These are phyloP conservation scores for Akanthomyces muscarius DNA, from an alignment of 2,329 filamentous ascomycete genomes.

Conservation along the genomic window DNA sequence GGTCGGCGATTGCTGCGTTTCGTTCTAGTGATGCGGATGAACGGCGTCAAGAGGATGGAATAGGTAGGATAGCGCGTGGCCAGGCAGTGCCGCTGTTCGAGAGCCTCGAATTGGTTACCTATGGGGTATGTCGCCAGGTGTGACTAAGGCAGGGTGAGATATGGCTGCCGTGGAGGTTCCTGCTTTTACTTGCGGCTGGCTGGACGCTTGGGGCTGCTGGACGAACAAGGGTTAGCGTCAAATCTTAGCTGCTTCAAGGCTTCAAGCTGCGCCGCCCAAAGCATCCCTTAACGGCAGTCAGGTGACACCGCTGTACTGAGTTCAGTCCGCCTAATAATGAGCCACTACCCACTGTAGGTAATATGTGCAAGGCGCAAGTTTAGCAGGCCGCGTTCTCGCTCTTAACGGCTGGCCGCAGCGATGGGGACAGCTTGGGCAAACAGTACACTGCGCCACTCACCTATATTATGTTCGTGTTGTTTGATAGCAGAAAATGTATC, in stretches of 20 bases:
- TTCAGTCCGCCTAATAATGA: background rate
- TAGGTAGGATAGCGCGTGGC: background rate
- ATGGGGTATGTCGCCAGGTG: slow-evolving; percentile 15
- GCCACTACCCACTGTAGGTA: background rate
- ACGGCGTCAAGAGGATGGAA: slow-evolving; percentile 14
- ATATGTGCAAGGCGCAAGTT: background rate
- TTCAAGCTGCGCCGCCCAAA: slow-evolving; percentile 9
- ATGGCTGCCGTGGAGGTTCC: slow-evolving; percentile 16
- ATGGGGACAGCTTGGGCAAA: background rate
- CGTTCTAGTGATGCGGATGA: slow-evolving; percentile 8
- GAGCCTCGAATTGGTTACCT: slow-evolving; percentile 12
- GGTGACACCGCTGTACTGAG: slow-evolving; percentile 12
- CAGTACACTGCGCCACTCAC: background rate
- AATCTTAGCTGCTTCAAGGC: slow-evolving; percentile 12
- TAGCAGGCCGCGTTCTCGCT: background rate
- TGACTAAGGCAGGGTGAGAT: slow-evolving; percentile 19
- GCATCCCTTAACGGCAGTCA: slow-evolving; percentile 5
- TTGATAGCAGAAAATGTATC: too few species aligned
- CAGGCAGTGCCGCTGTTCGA: slow-evolving; percentile 7
- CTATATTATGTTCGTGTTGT: background rate
- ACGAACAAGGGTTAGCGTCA: slow-evolving; percentile 17
- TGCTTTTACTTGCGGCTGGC: slow-evolving; percentile 16
- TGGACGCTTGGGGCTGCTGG: slow-evolving; percentile 5
- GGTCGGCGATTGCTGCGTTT: background rate
- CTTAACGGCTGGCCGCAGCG: background rate